Evolutionary conservation across 495 filamentous ascomycete species (phyloP), one percentile per base, ranked within the genome.

Genomic region (Penicillium verhagenii): DNA sequence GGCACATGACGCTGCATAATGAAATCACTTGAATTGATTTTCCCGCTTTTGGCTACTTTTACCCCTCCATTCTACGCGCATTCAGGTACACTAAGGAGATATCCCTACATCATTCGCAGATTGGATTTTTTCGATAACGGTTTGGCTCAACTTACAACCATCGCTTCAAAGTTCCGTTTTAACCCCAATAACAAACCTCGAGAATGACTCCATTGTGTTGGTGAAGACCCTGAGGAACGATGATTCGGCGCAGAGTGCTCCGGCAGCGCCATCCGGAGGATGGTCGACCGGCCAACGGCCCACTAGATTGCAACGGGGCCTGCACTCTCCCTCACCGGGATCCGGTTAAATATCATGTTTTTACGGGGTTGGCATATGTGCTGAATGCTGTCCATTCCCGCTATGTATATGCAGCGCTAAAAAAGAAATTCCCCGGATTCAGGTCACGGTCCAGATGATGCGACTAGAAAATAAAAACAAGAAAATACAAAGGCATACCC

Each of bases 201-300:
- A 2, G 2, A 3, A 18, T 20, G 16, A 42, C 38, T 21, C 3
- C 11, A 42, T 21, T 42, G 6, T 6, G 16, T 14, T 26, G 23
- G 14, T 14, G 42, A 45, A 43, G 42, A 24, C 42, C 21, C 23
- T 45, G 42, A 7, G 42, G 16, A 24, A 45, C 42, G 10, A 39
- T 52, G 54, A 58, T 47, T 56, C 70, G 72, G 72, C 59, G 56
- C 71, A 75, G 69, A 56, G 70, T 75, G 71, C 72, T 73, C 72
- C 72, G 72, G 49, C 37, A 33, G 47, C 46, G 44, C 59, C 61
- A 61, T 59, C 61, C 65, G 56, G 60, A 65, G 61, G 37, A 58
- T 57, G 42, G 52, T 68, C 54, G 59, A 63, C 61, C 64, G 69
- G 65, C 52, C 62, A 66, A 65, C 62, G 63, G 63, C 59, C 62